Conservation (phyloP, 1,284 basidiomycete species). For the Tilletia indica region DNA sequence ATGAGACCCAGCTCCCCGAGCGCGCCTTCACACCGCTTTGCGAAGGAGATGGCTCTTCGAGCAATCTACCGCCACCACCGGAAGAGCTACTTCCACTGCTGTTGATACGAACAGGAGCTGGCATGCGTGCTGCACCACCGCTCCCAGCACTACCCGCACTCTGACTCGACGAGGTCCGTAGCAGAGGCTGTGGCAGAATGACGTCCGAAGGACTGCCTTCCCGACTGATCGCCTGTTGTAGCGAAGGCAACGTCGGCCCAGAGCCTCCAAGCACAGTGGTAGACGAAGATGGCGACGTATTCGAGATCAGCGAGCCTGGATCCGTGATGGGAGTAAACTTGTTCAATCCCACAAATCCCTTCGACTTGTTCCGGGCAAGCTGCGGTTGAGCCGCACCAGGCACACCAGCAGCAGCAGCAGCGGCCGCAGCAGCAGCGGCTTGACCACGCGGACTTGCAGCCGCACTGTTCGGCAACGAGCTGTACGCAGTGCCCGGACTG, state of each 20-base stretch:
- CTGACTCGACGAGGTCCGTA: not conserved
- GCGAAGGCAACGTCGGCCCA: not conserved
- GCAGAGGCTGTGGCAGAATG: not conserved
- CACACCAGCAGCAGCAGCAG: not conserved
- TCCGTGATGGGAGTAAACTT: slow-evolving; percentile 12
- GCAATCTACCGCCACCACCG: too few species aligned
- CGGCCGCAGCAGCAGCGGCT: not conserved
- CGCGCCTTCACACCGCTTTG: too few species aligned
- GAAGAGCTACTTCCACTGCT: too few species aligned
- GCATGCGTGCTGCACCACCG: not conserved
- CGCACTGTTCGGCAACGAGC: not conserved
- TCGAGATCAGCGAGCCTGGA: not conserved
- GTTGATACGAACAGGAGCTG: not conserved
- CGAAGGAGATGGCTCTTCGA: too few species aligned
- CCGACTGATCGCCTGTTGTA: slow-evolving; percentile 4
- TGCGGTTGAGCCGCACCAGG: not conserved
- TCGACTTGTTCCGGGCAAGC: not conserved
- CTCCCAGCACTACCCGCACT: slow-evolving; percentile 5
- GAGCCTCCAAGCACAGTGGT: not conserved
- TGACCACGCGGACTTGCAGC: not conserved
- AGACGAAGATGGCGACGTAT: not conserved
- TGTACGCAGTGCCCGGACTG: not conserved
- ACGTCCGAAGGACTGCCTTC: slow-evolving; percentile 8
- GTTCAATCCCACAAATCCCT: not conserved
- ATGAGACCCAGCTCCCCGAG: not conserved